A percentile compares a stretch with the other conserved stretches of the same genome.
Conservation (phyloP, 1,139 yeast genomes). For the Hemisphaericaspora lyxosophila region DNA sequence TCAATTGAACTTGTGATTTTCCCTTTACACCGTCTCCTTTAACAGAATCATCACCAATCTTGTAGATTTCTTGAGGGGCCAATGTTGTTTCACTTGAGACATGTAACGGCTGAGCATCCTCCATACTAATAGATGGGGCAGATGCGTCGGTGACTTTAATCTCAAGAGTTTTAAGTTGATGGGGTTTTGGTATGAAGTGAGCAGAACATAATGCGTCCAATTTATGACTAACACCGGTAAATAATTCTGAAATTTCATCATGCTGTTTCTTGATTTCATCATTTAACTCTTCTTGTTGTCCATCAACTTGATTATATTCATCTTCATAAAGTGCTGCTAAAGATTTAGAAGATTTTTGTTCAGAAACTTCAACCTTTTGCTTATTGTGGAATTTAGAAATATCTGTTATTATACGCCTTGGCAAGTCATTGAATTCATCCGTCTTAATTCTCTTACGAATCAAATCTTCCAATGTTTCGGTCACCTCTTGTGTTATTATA, state of each 20-base stretch:
- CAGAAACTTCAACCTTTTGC: slow-evolving; percentile 66
- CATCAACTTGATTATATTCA: slow-evolving; percentile 57
- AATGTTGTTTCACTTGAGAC: slow-evolving; percentile 71
- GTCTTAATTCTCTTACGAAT: slow-evolving; percentile 77
- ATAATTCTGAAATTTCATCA: slow-evolving; percentile 71
- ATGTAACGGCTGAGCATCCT: slow-evolving; percentile 93
- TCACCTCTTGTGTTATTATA: slow-evolving; percentile 82
- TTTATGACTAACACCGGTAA: slow-evolving; percentile 62
- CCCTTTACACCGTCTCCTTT: slow-evolving; percentile 42
- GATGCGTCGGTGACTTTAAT: slow-evolving; percentile 58
- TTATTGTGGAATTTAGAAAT: slow-evolving; percentile 54
- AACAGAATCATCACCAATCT: slow-evolving; percentile 50
- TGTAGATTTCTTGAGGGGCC: slow-evolving; percentile 96
- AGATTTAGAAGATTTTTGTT: slow-evolving; percentile 81
- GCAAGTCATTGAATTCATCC: slow-evolving; percentile 81
- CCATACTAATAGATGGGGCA: slow-evolving; percentile 83
- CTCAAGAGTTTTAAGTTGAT: slow-evolving; percentile 67
- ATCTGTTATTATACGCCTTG: slow-evolving; percentile 68
- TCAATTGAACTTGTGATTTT: slow-evolving; percentile 62
- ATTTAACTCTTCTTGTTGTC: slow-evolving; percentile 41
- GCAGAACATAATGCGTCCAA: slow-evolving; percentile 90
- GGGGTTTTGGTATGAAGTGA: slow-evolving; percentile 89
- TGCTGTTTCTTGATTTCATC: slow-evolving; percentile 74
- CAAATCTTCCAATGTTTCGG: slow-evolving; percentile 84
- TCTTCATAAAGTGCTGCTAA: slow-evolving; percentile 92